Evolutionary conservation across 164 flowering plant genomes (phyloP), one percentile per base, ranked within the genome.

Genomic region (Dillenia turbinata): DNA sequence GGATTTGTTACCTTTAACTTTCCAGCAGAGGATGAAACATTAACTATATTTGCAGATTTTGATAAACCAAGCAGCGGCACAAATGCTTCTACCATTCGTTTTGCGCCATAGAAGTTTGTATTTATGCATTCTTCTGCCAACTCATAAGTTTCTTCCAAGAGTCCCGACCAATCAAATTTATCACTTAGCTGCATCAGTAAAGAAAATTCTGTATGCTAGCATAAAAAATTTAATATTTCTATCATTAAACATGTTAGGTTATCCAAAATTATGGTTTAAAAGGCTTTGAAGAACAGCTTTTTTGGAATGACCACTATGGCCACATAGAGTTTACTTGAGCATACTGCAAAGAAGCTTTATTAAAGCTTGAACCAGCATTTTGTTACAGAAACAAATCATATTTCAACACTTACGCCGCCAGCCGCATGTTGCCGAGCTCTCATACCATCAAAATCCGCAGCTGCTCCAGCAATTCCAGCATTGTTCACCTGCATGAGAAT

Each of bases 81-180:
- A 51, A 75, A 62, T 13, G 76, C 70, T 63, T 75, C 75, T 10
- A 63, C 59, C 44, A 71, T 60, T 67, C 54, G 19, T 55, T 58
- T 77, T 14, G 72, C 49, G 3, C 78, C 81, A 54, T 75, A 73
- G 58, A 73, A 80, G 71, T 77, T 80, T 49, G 68, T 78, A n/a
- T 70, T 52, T 9, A 76, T 11, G 26, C 84, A 78, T 45, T 70
- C 68, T 69, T 61, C 66, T 1, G 72, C 69, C n/a, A 14, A n/a
- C 2, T 77, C 76, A 13, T 64, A 73, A 33, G 66, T 64, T 48
- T 71, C 49, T 2, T 26, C 22, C 11, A 58, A 13, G 9, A 60
- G 1, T 50, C 47, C 52, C 12, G 14, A 19, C 62, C 33, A 33
- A 45, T 43, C n/a, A 52, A 62, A 61, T 61, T 70, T 0, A 3